Conservation (phyloP, 2,329 filamentous ascomycete species). For the Calonectria hawksworthii region DNA sequence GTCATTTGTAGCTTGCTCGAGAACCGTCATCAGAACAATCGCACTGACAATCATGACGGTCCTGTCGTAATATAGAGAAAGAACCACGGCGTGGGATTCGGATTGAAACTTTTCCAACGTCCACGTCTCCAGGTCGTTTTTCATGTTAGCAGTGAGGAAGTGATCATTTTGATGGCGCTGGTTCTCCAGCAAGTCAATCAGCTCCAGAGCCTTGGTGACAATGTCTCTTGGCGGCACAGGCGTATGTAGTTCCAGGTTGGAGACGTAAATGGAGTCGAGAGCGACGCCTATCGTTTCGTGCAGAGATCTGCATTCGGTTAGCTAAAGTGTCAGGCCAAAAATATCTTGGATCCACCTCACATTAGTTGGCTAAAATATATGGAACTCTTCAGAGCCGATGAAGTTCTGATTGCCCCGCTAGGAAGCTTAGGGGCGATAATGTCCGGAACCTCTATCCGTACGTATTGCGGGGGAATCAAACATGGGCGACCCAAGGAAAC, state of each 20-base stretch:
- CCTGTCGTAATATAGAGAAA: constrained; percentile 22
- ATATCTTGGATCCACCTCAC: background rate
- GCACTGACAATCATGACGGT: constrained; percentile 21
- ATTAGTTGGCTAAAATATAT: constrained; percentile 27
- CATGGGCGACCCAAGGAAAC: constrained; percentile 19
- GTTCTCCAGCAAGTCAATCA: constrained; percentile 17
- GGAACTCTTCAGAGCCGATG: constrained; percentile 12
- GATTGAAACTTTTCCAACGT: constrained; percentile 15
- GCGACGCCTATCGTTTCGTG: constrained; percentile 17
- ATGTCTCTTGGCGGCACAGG: constrained; percentile 10
- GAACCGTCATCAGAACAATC: constrained; percentile 31
- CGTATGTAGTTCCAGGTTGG: constrained; percentile 15
- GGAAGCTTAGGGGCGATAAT: constrained; percentile 19
- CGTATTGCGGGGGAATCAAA: constrained; percentile 23
- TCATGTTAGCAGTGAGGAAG: background rate
- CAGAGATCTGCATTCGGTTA: constrained; percentile 1
- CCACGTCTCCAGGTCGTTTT: constrained; percentile 12
- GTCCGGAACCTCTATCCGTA: constrained; percentile 15
- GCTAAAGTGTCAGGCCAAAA: background rate
- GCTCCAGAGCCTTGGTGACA: constrained; percentile 5
- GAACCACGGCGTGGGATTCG: constrained; percentile 14
- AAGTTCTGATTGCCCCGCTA: background rate
- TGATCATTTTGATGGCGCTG: constrained; percentile 18
- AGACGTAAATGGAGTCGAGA: constrained; percentile 21
- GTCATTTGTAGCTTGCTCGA: constrained; percentile 31